Conservation (phyloP, 805 yeast genomes). For the Diddensiella santjacobensis region DNA sequence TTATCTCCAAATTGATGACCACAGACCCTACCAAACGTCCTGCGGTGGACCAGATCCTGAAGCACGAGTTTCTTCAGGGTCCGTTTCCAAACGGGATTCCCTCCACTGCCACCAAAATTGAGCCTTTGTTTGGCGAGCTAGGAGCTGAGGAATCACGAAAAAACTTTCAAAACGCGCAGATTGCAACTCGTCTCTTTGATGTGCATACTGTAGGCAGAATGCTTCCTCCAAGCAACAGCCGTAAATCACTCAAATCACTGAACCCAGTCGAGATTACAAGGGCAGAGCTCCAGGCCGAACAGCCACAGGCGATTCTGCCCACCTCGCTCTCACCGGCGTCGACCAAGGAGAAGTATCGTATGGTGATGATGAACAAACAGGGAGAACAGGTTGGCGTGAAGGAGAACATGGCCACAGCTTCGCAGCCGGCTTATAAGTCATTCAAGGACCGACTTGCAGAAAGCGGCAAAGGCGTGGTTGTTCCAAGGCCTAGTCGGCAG, state of each 20-base stretch:
- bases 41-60: conserved; percentile 68
- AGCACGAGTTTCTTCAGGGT: conserved; percentile 74
- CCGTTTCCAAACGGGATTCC: conserved; percentile 72
- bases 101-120: conserved; percentile 54
- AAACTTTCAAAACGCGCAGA: conserved; percentile 13
- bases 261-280: conserved; percentile 23
- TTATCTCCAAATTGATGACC: conserved; percentile 69
- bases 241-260: not conserved
- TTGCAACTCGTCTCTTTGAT: conserved; percentile 1
- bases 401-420: not conserved
- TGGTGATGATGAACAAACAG: conserved; percentile 28
- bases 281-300: conserved; percentile 40
- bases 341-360: conserved; percentile 76
- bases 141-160: conserved; percentile 41
- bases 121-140: conserved; percentile 57
- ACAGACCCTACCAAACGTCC: conserved; percentile 83
- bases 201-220: not conserved
- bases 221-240: not conserved
- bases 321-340: conserved; percentile 90
- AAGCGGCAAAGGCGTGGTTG: not conserved
- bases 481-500: not conserved
- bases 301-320: conserved; percentile 59
- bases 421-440: not conserved
- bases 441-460: not conserved
- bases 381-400: not conserved